Percentiles rank a stretch among this genome's conserved stretches.
phyloP scores from a whole-genome alignment of 805 yeast species.

The Clavispora fructus region DNA sequence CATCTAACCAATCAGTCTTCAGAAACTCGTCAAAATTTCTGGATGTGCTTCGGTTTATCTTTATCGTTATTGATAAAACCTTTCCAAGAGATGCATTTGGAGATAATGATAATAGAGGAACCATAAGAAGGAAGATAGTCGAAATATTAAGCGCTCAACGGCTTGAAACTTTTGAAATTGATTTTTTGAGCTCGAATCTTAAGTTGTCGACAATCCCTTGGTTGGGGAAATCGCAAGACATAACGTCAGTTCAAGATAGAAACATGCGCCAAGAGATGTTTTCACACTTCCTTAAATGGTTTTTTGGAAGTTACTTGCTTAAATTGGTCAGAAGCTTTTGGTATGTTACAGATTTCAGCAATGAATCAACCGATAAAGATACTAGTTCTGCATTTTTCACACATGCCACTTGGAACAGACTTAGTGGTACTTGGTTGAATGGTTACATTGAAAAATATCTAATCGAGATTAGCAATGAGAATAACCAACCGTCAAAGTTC shows the following conservation, averaged over 20 bases:
- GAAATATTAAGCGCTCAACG: constrained; percentile 32
- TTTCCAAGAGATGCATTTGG: constrained; percentile 56
- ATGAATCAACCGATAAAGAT: constrained; percentile 21
- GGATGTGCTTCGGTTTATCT: constrained; percentile 38
- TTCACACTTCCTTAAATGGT: constrained; percentile 50
- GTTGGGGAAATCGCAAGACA: constrained; percentile 37
- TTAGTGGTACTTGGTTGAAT: constrained; percentile 38
- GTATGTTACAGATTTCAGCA: constrained; percentile 52
- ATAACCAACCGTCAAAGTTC: constrained; percentile 1
- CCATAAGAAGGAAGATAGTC: constrained; percentile 33
- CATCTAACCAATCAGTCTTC: constrained; percentile 18
- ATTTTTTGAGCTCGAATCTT: constrained; percentile 29
- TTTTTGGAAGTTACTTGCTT: constrained; percentile 43
- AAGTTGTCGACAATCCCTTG: constrained; percentile 46
- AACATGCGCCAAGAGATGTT: constrained; percentile 32
- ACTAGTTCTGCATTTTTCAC: constrained; percentile 45
- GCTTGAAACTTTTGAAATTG: constrained; percentile 29
- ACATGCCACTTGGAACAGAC: constrained; percentile 51
- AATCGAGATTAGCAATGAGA: background rate
- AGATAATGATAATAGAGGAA: constrained; percentile 39
- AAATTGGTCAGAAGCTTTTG: constrained; percentile 50
- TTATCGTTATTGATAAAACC: constrained; percentile 40
- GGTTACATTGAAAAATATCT: constrained; percentile 40
- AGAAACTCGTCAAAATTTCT: constrained; percentile 25
- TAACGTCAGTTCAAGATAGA: constrained; percentile 39